Conservation (phyloP, 805 yeast genomes). For the Saturnispora quitensis region DNA sequence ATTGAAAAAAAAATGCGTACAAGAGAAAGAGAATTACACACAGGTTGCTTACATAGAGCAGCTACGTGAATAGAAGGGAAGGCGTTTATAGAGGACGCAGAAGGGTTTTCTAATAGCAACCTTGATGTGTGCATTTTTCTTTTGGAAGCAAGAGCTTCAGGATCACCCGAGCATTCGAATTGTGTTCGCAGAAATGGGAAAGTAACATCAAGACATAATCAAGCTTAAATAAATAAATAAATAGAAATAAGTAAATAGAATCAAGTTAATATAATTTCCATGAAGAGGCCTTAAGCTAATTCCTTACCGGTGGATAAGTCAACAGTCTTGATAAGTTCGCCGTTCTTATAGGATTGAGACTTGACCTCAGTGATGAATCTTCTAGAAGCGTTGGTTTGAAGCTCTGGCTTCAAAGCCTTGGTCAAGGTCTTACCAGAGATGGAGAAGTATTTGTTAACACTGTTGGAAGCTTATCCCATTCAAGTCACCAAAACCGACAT, state of each 20-base stretch:
- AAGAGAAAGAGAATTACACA: neutral
- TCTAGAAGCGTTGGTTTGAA: conserved; percentile 60
- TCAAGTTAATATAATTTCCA: neutral
- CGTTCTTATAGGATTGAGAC: conserved; percentile 63
- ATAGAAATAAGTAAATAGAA: conserved; percentile 1
- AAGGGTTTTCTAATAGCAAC: neutral
- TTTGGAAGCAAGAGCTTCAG: too few species aligned
- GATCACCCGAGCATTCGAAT: too few species aligned
- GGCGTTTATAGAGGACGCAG: neutral
- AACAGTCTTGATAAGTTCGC: conserved; percentile 32
- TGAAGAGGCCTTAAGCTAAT: neutral
- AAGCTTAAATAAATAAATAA: conserved; percentile 1
- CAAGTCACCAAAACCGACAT: neutral
- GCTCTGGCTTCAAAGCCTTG: conserved; percentile 78
- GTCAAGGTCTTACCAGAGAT: conserved; percentile 87
- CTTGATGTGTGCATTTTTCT: too few species aligned
- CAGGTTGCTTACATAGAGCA: too few species aligned
- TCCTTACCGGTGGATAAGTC: conserved; percentile 20
- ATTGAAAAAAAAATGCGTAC: neutral
- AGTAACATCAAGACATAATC: conserved; percentile 3
- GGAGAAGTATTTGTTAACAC: conserved; percentile 82
- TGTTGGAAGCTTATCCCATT: conserved; percentile 13
- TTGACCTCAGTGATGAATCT: conserved; percentile 71
- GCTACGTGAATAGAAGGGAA: neutral
- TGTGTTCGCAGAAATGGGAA: neutral